phyloP scores from a whole-genome alignment of 2,329 filamentous ascomycete genomes.

The Lasiodiplodia theobromae region DNA sequence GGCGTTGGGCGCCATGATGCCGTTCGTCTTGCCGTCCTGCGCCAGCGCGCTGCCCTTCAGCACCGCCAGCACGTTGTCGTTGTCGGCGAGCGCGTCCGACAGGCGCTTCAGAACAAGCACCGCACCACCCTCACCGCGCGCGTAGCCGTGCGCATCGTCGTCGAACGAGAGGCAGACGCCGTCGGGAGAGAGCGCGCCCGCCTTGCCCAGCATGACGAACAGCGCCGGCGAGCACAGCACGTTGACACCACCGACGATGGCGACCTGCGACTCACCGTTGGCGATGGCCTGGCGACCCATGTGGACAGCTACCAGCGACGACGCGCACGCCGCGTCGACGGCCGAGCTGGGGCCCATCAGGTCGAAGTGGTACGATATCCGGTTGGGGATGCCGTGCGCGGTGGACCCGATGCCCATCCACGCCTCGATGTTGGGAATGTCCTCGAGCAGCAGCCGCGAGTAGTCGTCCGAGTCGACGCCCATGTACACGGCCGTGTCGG shows the following conservation, averaged over 20 bases:
- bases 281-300: conserved; percentile 42
- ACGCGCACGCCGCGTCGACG: conserved; percentile 49
- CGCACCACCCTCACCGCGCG: conserved; percentile 42
- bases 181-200: conserved; percentile 35
- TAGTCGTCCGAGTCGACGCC: conserved; percentile 47
- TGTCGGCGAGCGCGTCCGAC: conserved; percentile 37
- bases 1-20: conserved; percentile 47
- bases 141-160: conserved; percentile 42
- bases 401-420: conserved; percentile 52
- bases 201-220: conserved; percentile 39
- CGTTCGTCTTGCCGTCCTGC: conserved; percentile 44
- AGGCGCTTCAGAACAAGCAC: conserved; percentile 42
- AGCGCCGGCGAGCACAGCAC: conserved; percentile 43
- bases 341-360: conserved; percentile 52
- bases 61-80: conserved; percentile 43
- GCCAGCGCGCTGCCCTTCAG: conserved; percentile 42
- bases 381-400: conserved; percentile 46
- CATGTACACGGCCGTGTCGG: conserved; percentile 39
- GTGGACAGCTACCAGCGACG: conserved; percentile 44
- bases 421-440: conserved; percentile 46
- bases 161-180: conserved; percentile 43
- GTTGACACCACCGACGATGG: conserved; percentile 45
- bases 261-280: conserved; percentile 40
- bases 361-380: conserved; percentile 45
- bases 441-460: conserved; percentile 45